phyloP scores from a whole-genome alignment of 2,329 filamentous ascomycete species.

The Hypoxylon sp. region DNA sequence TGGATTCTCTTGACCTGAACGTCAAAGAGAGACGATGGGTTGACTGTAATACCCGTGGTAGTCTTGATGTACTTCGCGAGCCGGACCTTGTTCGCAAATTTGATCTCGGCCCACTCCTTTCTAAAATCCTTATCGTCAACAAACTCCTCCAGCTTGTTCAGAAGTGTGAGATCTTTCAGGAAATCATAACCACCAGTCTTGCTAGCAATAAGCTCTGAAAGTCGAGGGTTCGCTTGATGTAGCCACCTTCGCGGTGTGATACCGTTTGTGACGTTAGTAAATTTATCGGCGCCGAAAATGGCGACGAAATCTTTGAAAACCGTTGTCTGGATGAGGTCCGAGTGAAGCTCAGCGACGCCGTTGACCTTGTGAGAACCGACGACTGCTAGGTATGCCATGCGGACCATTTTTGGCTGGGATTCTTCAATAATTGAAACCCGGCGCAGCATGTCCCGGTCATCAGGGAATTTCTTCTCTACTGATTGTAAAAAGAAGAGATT shows the following conservation, averaged over 20 bases:
- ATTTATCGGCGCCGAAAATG: conserved; percentile 96
- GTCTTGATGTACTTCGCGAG: conserved; percentile 92
- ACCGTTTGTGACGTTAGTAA: conserved; percentile 98
- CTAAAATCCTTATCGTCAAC: conserved; percentile 91
- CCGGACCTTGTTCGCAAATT: conserved; percentile 93
- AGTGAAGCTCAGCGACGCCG: conserved; percentile 96
- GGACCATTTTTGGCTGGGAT: conserved; percentile 95
- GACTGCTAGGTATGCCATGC: conserved; percentile 95
- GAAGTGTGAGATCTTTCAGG: conserved; percentile 88
- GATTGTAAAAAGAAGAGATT: conserved; percentile 93
- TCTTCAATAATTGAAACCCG: conserved; percentile 99
- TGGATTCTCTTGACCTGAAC: conserved; percentile 99
- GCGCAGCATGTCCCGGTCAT: conserved; percentile 85
- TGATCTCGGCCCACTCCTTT: conserved; percentile 96
- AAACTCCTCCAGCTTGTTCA: conserved; percentile 88
- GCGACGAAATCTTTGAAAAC: conserved; percentile 99
- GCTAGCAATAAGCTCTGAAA: conserved; percentile 92
- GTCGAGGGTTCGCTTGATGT: conserved; percentile 93
- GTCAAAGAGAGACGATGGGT: conserved; percentile 91
- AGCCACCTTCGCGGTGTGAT: conserved; percentile 97
- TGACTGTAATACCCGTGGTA: conserved; percentile 83
- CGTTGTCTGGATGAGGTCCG: conserved; percentile 97
- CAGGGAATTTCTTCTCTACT: conserved; percentile 91
- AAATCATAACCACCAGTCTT: conserved; percentile 88
- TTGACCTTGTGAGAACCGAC: conserved; percentile 99